These are phyloP conservation scores for Castanea mollissima DNA, from an alignment of 306 rosid genomes.

Conservation along the genomic window DNA sequence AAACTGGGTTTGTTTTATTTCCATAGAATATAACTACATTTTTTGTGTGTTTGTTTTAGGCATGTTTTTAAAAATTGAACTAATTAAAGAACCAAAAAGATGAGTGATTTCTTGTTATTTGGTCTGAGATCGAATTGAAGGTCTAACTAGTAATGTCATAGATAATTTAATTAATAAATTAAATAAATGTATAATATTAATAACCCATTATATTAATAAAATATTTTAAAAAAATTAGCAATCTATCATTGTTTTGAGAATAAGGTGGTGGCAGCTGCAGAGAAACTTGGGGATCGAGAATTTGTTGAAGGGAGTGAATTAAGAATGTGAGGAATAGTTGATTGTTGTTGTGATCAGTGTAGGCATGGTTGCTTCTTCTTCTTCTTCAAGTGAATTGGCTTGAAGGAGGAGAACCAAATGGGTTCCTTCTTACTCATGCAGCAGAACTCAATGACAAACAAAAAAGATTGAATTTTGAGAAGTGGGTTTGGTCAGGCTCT, in stretches of 20 bases:
- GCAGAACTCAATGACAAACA: conserved; percentile 23
- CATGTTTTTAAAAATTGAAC: too few relatives aligned
- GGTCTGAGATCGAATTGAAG: too few relatives aligned
- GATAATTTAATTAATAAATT: too few relatives aligned
- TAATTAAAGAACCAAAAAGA: too few relatives aligned
- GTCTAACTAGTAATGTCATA: too few relatives aligned
- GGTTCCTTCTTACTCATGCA: conserved; percentile 72
- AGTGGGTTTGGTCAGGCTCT: conserved; percentile 6
- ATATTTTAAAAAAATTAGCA: too few relatives aligned
- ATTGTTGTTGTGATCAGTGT: conserved; percentile 37
- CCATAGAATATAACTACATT: background rate
- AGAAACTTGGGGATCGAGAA: conserved; percentile 43
- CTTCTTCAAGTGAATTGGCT: conserved; percentile 61
- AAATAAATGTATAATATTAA: too few relatives aligned
- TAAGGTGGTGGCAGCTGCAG: conserved; percentile 29
- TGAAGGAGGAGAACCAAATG: conserved; percentile 40
- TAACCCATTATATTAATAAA: too few relatives aligned
- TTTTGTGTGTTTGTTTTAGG: too few relatives aligned
- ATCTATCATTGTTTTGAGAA: conserved; percentile 1
- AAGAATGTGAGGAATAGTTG: conserved; percentile 23
- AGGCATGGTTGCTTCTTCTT: conserved; percentile 51
- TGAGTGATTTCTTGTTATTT: too few relatives aligned
- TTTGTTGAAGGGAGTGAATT: conserved; percentile 18
- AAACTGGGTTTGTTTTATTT: background rate
- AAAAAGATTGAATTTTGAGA: conserved; percentile 9